Evolutionary conservation across 768 basidiomycete species (phyloP).

Genomic region (Grammothele lineata): DNA sequence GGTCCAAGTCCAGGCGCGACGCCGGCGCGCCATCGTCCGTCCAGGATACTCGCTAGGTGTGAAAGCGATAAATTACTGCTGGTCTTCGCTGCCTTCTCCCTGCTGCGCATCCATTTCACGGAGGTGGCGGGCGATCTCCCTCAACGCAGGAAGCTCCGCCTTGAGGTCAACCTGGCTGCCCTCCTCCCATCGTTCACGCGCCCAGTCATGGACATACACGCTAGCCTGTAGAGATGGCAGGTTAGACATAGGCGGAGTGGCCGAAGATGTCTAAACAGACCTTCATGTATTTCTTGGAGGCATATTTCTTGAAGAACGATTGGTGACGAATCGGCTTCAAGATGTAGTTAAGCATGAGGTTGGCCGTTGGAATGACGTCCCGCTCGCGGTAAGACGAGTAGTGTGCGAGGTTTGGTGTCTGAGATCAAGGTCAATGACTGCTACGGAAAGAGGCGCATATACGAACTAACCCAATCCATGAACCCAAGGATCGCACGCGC

Average conservation of each 20-base stretch:
- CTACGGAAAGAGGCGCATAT: too few species aligned
- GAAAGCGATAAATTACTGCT: too few species aligned
- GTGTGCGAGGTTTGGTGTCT: constrained; percentile 84
- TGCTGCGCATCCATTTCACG: constrained; percentile 16
- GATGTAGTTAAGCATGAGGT: constrained; percentile 85
- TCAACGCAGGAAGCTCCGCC: constrained; percentile 56
- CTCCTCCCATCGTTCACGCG: constrained; percentile 69
- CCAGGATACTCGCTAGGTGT: neutral
- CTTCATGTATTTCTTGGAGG: constrained; percentile 79
- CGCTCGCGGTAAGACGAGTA: constrained; percentile 84
- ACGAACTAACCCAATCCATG: constrained; percentile 74
- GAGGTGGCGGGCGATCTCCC: constrained; percentile 46
- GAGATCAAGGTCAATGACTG: constrained; percentile 1
- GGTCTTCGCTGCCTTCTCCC: too few species aligned
- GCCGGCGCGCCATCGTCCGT: neutral
- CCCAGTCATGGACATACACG: constrained; percentile 83
- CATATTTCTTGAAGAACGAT: constrained; percentile 86
- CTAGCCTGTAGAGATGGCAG: constrained; percentile 52
- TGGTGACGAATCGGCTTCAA: constrained; percentile 69
- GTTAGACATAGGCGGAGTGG: too few species aligned
- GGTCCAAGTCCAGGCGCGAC: neutral
- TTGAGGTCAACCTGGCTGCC: constrained; percentile 52
- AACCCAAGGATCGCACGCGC: constrained; percentile 75
- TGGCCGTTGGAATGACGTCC: constrained; percentile 75
- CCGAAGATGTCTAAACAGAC: constrained; percentile 33